A percentile compares a stretch with the other conserved stretches of the same genome.
Evolutionary conservation across 768 basidiomycete species (phyloP).

Genomic region (Leucosporidium yakuticum): DNA sequence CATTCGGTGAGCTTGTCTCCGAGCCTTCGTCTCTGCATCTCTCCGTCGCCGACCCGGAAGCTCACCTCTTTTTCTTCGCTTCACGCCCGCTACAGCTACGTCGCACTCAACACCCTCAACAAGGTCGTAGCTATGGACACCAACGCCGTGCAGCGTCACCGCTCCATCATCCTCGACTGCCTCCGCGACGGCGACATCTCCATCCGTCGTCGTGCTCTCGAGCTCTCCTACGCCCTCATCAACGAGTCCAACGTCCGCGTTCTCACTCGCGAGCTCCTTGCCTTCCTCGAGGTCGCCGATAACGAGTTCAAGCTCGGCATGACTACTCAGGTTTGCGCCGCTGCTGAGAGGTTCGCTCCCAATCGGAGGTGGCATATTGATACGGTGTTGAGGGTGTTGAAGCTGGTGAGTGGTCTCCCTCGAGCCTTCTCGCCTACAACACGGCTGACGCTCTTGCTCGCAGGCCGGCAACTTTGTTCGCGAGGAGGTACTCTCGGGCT

Average conservation of each 20-base stretch:
- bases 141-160: slow-evolving; percentile 94
- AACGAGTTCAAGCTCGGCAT: slow-evolving; percentile 97
- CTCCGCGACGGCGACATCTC: slow-evolving; percentile 98
- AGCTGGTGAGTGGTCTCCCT: slow-evolving; percentile 56
- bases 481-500: slow-evolving; percentile 89
- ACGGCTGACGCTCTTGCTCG: neutral
- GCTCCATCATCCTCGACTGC: slow-evolving; percentile 98
- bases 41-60: neutral
- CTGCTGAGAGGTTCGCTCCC: slow-evolving; percentile 92
- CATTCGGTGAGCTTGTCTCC: slow-evolving; percentile 64
- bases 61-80: neutral
- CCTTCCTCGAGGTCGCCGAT: slow-evolving; percentile 95
- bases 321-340: slow-evolving; percentile 94
- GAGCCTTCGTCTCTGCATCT: neutral
- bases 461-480: slow-evolving; percentile 97
- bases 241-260: slow-evolving; percentile 91
- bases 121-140: slow-evolving; percentile 98
- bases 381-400: slow-evolving; percentile 84
- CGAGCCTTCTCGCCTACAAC: neutral
- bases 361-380: slow-evolving; percentile 99
- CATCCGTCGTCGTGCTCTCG: slow-evolving; percentile 90
- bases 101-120: slow-evolving; percentile 94
- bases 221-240: slow-evolving; percentile 92
- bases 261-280: slow-evolving; percentile 82
- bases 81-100: slow-evolving; percentile 58